Evolutionary conservation across 2,329 filamentous ascomycete genomes (phyloP).

Genomic region (Calonectria montana): DNA sequence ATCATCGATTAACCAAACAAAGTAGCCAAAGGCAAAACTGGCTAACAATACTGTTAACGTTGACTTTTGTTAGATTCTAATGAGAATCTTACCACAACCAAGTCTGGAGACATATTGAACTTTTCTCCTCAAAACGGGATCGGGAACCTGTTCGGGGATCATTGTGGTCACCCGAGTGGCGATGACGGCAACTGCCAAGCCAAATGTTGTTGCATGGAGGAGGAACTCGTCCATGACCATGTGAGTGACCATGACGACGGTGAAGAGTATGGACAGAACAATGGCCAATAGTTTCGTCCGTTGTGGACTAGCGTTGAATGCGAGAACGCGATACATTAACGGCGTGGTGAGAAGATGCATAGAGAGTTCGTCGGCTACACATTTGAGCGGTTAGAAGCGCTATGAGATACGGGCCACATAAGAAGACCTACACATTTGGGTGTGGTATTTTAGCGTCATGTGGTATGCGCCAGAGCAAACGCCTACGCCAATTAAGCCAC

Average conservation of each 20-base stretch:
- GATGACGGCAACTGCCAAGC: constrained; percentile 48
- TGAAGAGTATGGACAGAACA: constrained; percentile 39
- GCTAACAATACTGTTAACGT: constrained; percentile 33
- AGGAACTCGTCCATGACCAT: constrained; percentile 57
- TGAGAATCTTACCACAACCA: constrained; percentile 30
- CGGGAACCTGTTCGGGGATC: constrained; percentile 47
- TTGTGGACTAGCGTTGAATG: constrained; percentile 44
- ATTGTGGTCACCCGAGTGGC: constrained; percentile 43
- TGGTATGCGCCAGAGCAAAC: constrained; percentile 48
- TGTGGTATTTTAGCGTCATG: constrained; percentile 50
- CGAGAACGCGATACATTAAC: constrained; percentile 53
- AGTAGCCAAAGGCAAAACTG: constrained; percentile 51
- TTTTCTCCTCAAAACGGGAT: constrained; percentile 35
- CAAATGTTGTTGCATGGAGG: constrained; percentile 52
- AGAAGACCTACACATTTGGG: constrained; percentile 46
- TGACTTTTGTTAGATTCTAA: fast-evolving
- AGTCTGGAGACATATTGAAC: constrained; percentile 34
- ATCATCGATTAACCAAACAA: constrained; percentile 53
- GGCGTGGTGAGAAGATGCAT: constrained; percentile 57
- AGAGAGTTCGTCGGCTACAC: constrained; percentile 50
- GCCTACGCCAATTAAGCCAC: constrained; percentile 51
- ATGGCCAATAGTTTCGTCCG: constrained; percentile 39
- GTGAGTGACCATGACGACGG: constrained; percentile 52
- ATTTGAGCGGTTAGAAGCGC: background rate
- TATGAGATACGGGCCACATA: fast-evolving